These are phyloP conservation scores for Botrytis deweyae DNA, from an alignment of 2,329 filamentous ascomycete genomes.

Conservation along the genomic window DNA sequence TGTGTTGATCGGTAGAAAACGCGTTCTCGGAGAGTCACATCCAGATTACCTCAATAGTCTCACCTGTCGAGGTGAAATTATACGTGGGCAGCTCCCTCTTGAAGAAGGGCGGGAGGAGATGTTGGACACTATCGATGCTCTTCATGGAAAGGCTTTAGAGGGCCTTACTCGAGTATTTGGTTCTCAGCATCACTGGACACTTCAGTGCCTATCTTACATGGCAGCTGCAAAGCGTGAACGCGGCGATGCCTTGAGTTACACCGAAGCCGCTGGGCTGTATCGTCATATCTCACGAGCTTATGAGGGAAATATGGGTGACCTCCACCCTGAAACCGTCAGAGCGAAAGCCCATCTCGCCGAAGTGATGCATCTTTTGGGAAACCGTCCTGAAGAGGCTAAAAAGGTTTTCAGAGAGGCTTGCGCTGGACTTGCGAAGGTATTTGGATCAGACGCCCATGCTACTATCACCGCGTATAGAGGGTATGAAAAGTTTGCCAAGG, in stretches of 20 bases:
- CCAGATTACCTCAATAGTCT: constrained; percentile 31
- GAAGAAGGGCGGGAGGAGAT: constrained; percentile 25
- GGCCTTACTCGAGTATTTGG: constrained; percentile 31
- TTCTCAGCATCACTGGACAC: constrained; percentile 32
- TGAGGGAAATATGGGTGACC: constrained; percentile 28
- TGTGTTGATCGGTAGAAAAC: constrained; percentile 26
- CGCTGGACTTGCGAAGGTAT: constrained; percentile 30
- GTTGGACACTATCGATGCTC: constrained; percentile 28
- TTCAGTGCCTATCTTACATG: constrained; percentile 31
- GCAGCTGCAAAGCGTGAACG: constrained; percentile 31
- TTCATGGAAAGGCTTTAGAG: constrained; percentile 30
- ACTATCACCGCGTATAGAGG: constrained; percentile 31
- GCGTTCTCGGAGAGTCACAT: constrained; percentile 30
- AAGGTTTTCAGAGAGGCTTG: constrained; percentile 33
- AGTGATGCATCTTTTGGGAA: constrained; percentile 26
- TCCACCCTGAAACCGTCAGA: constrained; percentile 34
- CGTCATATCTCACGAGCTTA: constrained; percentile 29
- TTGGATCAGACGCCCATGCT: constrained; percentile 31
- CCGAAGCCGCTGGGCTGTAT: constrained; percentile 29
- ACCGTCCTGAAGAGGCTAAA: constrained; percentile 29
- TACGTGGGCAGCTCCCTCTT: constrained; percentile 30
- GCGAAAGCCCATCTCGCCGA: constrained; percentile 30
- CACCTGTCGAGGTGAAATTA: constrained; percentile 35
- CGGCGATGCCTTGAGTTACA: constrained; percentile 24
- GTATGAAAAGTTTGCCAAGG: constrained; percentile 34